A percentile compares a stretch with the other conserved stretches of the same genome.
Conservation (phyloP, 1,139 yeast species). For the Candida sanyaensis region DNA sequence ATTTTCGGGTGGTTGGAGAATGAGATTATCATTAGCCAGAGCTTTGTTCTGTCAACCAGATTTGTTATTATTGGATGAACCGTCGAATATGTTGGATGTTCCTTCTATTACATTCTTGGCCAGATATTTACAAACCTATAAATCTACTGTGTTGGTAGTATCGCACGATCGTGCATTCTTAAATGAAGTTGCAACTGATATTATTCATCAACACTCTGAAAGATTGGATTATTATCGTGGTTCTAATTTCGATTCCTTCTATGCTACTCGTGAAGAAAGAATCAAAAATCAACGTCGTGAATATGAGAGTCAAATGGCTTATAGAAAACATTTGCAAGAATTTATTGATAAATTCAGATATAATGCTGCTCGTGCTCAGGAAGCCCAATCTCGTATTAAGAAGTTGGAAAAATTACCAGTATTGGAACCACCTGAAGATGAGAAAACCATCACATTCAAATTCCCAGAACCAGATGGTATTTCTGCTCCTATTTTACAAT, state of each 20-base stretch:
- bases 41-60: constrained; percentile 98
- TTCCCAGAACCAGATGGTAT: constrained; percentile 95
- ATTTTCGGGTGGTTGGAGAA: constrained; percentile 99
- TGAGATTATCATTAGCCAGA: constrained; percentile 97
- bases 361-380: constrained; percentile 95
- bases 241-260: constrained; percentile 88
- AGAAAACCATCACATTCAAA: constrained; percentile 76
- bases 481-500: constrained; percentile 91
- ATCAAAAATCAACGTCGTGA: constrained; percentile 91
- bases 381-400: constrained; percentile 97
- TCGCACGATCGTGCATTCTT: constrained; percentile 97
- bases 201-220: constrained; percentile 96
- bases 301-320: constrained; percentile 96
- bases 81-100: constrained; percentile 99
- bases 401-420: constrained; percentile 92
- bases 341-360: constrained; percentile 96
- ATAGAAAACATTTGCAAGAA: constrained; percentile 87
- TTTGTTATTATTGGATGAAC: constrained; percentile 89
- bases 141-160: constrained; percentile 90
- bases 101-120: constrained; percentile 96
- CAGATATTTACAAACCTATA: constrained; percentile 82
- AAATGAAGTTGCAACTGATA: constrained; percentile 97
- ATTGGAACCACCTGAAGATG: constrained; percentile 94
- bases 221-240: constrained; percentile 95
- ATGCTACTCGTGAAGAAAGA: constrained; percentile 93